Base-by-base conservation (phyloP, 2,329 filamentous ascomycete species). In the Lachnellula cervina region DNA sequence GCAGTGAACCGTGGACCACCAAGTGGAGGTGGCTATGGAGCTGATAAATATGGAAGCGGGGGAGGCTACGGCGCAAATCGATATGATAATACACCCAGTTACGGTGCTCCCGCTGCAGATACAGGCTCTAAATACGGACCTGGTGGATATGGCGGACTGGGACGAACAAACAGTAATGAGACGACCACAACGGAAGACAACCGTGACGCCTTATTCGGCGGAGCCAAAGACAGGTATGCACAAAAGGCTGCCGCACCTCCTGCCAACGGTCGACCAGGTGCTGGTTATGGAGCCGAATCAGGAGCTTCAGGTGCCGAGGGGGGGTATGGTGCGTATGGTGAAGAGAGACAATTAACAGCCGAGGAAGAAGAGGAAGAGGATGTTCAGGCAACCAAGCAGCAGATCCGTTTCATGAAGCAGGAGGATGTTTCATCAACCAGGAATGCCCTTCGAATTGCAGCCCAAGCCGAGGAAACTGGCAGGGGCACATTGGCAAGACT, bases 331-430 rank as follows among this genome's bases (percentile, higher is more conserved):
- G 80, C 78, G 28, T 84, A 84, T 60, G 81, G 89, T 51, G 84
- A 87, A 55, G 80, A 88, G 57, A 82, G 89, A 48, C 83, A 96
- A 70, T 75, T 96, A 62, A 96, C 90, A 0, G 90, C 86, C 1
- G 90, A 96, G 55, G 76, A 81, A 75, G 73, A 86, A 60, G 86
- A 94, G 65, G 85, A 89, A 60, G 83, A 89, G 69, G 84, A 88
- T 58, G 81, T 92, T 13, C 78, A 84, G 57, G 82, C 83, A 0
- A 84, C 87, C 17, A 90, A 90, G 70, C 78, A 86, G 63, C 82
- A 95, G 66, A 90, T 91, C 62, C 80, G 80, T 16, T 83, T 86
- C 62, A 80, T 90, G 68, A 93, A 93, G 70, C 82, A 90, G 62
- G 85, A 89, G 58, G 89, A 90, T 67, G 82, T 92, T 34, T 76